Conservation (phyloP, 805 yeast genomes). For the Candida cerambycidarum region DNA sequence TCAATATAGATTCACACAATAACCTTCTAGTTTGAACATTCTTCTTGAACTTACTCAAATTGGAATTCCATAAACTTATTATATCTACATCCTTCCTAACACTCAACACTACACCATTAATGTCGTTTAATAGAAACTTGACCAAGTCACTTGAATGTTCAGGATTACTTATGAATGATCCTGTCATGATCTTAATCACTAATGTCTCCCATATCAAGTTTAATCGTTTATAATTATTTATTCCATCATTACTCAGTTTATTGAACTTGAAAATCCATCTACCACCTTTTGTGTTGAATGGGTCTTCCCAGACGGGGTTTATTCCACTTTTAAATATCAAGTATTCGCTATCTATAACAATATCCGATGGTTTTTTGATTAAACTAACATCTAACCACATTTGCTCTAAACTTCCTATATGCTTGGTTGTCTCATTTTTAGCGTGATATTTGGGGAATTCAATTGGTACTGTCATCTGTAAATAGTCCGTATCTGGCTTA, state of each 20-base stretch:
- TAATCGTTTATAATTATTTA: slow-evolving; percentile 29
- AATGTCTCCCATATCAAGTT: slow-evolving; percentile 56
- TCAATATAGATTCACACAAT: slow-evolving; percentile 46
- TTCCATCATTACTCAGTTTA: slow-evolving; percentile 23
- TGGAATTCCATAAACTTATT: slow-evolving; percentile 62
- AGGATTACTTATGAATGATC: slow-evolving; percentile 44
- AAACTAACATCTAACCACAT: slow-evolving; percentile 47
- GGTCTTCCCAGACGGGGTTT: slow-evolving; percentile 70
- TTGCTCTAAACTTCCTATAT: slow-evolving; percentile 52
- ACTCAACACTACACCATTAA: slow-evolving; percentile 60
- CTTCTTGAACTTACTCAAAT: slow-evolving; percentile 32
- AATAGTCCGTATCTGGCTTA: slow-evolving; percentile 27
- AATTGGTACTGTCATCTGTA: slow-evolving; percentile 46
- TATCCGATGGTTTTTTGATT: slow-evolving; percentile 38
- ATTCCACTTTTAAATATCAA: slow-evolving; percentile 59
- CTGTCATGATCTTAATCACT: slow-evolving; percentile 51
- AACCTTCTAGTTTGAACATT: slow-evolving; percentile 30
- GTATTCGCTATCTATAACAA: slow-evolving; percentile 50
- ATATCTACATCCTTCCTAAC: slow-evolving; percentile 60
- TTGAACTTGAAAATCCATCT: slow-evolving; percentile 58
- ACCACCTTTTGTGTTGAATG: slow-evolving; percentile 58
- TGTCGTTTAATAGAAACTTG: slow-evolving; percentile 45
- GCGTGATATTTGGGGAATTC: slow-evolving; percentile 32
- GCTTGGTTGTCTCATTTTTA: slow-evolving; percentile 13
- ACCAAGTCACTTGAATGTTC: slow-evolving; percentile 31